Conservation (phyloP, 2,329 filamentous ascomycete genomes). For the Cytospora mali region DNA sequence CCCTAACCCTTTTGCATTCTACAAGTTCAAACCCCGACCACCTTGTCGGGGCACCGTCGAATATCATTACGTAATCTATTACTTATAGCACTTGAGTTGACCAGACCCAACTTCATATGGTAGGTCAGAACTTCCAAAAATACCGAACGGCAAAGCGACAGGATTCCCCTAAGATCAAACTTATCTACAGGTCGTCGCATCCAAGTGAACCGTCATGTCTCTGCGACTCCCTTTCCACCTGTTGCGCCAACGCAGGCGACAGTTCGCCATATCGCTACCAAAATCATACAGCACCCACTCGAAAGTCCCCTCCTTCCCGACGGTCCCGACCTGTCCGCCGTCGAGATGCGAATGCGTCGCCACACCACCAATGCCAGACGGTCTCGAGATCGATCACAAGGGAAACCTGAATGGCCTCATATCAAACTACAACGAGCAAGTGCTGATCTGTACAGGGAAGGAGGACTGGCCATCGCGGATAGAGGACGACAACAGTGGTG, state of each 20-base stretch:
- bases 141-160: not conserved
- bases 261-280: not conserved
- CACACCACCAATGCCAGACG: conserved; percentile 64
- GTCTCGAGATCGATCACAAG: conserved; percentile 73
- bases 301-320: conserved; percentile 41
- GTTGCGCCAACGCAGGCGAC: conserved; percentile 6
- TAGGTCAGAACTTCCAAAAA: not conserved
- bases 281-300: conserved; percentile 20
- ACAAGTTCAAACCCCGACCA: too few relatives aligned
- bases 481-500: conserved; percentile 73
- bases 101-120: too few relatives aligned
- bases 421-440: conserved; percentile 76
- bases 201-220: conserved; percentile 1
- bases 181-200: not conserved
- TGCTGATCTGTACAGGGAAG: conserved; percentile 80
- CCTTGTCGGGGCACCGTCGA: too few relatives aligned
- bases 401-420: conserved; percentile 76
- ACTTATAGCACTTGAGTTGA: too few relatives aligned
- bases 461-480: conserved; percentile 82
- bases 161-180: not conserved
- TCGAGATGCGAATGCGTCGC: conserved; percentile 76
- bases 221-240: not conserved
- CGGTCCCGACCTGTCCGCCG: conserved; percentile 65
- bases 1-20: not conserved
- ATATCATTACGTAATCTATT: not conserved